A percentile compares a stretch with the other conserved stretches of the same genome.
Conservation (phyloP, 192 early-diverging fungal species). For the Funneliformis mosseae region DNA sequence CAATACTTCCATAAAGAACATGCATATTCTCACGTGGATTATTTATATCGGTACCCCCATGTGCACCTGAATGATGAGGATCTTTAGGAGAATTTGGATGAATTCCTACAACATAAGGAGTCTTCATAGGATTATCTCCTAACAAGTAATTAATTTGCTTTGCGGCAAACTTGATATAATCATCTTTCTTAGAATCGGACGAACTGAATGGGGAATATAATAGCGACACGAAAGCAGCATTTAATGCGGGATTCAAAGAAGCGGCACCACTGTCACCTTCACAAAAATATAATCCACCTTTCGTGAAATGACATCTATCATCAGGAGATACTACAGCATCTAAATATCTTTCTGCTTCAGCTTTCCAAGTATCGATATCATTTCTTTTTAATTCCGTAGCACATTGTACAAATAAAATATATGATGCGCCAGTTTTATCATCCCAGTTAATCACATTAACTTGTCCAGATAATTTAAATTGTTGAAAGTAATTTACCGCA, state of each 20-base stretch:
- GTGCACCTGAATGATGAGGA: conserved; percentile 59
- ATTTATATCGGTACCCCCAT: conserved; percentile 52
- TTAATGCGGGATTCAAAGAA: conserved; percentile 40
- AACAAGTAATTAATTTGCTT: conserved; percentile 56
- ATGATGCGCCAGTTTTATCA: conserved; percentile 50
- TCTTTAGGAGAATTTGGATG: conserved; percentile 61
- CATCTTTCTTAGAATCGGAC: conserved; percentile 7
- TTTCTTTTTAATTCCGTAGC: conserved; percentile 30
- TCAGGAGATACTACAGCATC: conserved; percentile 39
- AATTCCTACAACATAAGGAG: conserved; percentile 60
- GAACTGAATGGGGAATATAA: conserved; percentile 24
- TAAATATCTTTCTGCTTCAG: conserved; percentile 39
- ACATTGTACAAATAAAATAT: conserved; percentile 50
- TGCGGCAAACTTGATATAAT: conserved; percentile 31
- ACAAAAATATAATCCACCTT: conserved; percentile 49
- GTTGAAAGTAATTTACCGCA: conserved; percentile 51
- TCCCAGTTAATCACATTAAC: conserved; percentile 53
- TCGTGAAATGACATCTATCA: conserved; percentile 42
- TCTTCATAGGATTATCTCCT: conserved; percentile 55
- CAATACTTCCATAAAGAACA: conserved; percentile 57
- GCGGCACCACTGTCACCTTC: conserved; percentile 38
- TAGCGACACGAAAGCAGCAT: conserved; percentile 39
- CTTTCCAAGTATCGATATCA: conserved; percentile 38
- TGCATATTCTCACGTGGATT: conserved; percentile 40
- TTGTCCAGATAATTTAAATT: conserved; percentile 31